Conservation (phyloP, 371 early-diverging fungal genomes). For the Dentiscutata heterogama region DNA sequence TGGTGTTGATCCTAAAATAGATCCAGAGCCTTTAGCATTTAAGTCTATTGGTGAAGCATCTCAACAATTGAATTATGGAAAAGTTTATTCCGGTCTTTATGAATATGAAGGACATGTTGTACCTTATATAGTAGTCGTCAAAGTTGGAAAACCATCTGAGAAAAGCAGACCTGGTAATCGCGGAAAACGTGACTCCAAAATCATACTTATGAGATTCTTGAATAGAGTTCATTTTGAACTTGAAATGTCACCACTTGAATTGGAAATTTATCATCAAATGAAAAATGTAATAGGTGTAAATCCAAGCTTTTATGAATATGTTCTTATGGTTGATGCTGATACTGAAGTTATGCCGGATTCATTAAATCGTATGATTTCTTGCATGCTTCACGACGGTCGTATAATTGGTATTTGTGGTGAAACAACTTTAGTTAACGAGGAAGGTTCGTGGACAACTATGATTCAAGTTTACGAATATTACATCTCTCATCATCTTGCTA, state of each 20-base stretch:
- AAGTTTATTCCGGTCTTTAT: conserved; percentile 98
- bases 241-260: conserved; percentile 91
- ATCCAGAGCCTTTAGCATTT: conserved; percentile 94
- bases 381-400: conserved; percentile 80
- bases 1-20: conserved; percentile 87
- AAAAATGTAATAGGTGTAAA: conserved; percentile 90
- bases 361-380: conserved; percentile 75
- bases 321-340: conserved; percentile 97
- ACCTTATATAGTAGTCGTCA: conserved; percentile 96
- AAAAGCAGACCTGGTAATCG: conserved; percentile 95
- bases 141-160: conserved; percentile 89
- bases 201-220: conserved; percentile 99
- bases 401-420: conserved; percentile 92
- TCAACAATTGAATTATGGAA: conserved; percentile 95
- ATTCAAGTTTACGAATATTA: conserved; percentile 93
- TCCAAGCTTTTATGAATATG: conserved; percentile 88
- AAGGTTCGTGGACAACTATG: conserved; percentile 93
- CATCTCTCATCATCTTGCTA: conserved; percentile 87
- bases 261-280: conserved; percentile 91
- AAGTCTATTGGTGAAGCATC: conserved; percentile 92
- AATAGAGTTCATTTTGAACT: conserved; percentile 95
- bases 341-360: conserved; percentile 84
- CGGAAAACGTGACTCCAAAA: conserved; percentile 99
- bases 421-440: conserved; percentile 86
- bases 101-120: conserved; percentile 89